Base-by-base conservation (phyloP, 78 protist species). In the Isochrysis galbana region DNA sequence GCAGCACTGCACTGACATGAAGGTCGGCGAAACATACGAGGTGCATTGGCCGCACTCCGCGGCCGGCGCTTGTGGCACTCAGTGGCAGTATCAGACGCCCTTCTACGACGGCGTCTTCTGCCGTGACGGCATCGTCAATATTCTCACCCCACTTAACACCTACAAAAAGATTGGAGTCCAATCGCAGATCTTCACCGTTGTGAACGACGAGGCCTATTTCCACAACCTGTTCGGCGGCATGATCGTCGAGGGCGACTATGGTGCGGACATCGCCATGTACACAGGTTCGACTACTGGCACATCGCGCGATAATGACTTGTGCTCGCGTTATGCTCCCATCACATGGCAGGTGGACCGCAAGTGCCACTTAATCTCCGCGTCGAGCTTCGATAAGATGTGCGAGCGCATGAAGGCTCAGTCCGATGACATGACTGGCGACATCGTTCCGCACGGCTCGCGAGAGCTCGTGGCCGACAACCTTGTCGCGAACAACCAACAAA, bases 321-420 rank as follows among this genome's bases (percentile, higher is more conserved):
- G 84, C 84, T 77, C 84, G 84, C 84, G 84, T 45, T 77, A 77
- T 23, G 22, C 84, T 19, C 84, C 84, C 36, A 77, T 77, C 84
- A 77, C 84, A 29, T 77, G 84, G 84, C 84, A 77, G 84, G 84
- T 77, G 47, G 84, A 77, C 84, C 84, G 84, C 19, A 77, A 77
- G 5, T n/a, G n/a, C n/a, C n/a, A n/a, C n/a, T n/a, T n/a, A n/a
- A n/a, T n/a, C n/a, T n/a, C n/a, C n/a, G n/a, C n/a, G n/a, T n/a
- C n/a, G n/a, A n/a, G n/a, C n/a, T n/a, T n/a, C n/a, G n/a, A n/a
- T n/a, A n/a, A n/a, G n/a, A n/a, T n/a, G n/a, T n/a, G n/a, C n/a
- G n/a, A n/a, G n/a, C n/a, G n/a, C n/a, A n/a, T n/a, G n/a, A n/a
- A n/a, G n/a, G n/a, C n/a, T n/a, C n/a, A n/a, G n/a, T n/a, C n/a